Conservation (phyloP, 306 rosid genomes). For the Castanea sativa region DNA sequence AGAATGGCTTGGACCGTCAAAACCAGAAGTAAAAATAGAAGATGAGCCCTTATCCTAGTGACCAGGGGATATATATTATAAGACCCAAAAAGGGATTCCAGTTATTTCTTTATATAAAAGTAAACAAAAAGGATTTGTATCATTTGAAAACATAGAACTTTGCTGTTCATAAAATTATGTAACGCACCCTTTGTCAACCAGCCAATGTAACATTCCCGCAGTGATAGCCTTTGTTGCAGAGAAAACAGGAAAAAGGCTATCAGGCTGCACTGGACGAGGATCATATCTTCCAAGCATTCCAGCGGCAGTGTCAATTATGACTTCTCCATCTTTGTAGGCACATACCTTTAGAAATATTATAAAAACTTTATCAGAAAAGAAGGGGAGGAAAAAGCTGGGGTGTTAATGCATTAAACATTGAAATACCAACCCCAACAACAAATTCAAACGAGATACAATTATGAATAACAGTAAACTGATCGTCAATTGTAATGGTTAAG, state of each 20-base stretch:
- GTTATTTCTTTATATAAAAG: too few relatives aligned
- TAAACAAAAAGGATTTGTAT: neutral
- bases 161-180: constrained; percentile 1
- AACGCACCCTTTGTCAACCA: constrained; percentile 83
- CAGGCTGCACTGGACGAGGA: constrained; percentile 97
- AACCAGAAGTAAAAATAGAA: neutral
- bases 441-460: neutral
- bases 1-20: neutral
- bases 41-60: neutral
- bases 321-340: constrained; percentile 97
- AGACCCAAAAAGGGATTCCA: too few relatives aligned
- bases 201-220: constrained; percentile 98
- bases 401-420: constrained; percentile 1
- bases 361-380: constrained; percentile 12
- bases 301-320: constrained; percentile 95
- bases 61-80: too few relatives aligned
- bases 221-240: constrained; percentile 92
- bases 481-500: neutral
- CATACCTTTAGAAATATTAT: constrained; percentile 65
- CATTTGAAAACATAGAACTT: constrained; percentile 11
- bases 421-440: neutral
- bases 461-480: neutral
- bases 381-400: constrained; percentile 5
- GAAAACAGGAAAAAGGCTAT: constrained; percentile 92
- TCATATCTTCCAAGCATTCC: constrained; percentile 97